Base-by-base conservation (phyloP, 306 rosid genomes). In the Morella rubra region DNA sequence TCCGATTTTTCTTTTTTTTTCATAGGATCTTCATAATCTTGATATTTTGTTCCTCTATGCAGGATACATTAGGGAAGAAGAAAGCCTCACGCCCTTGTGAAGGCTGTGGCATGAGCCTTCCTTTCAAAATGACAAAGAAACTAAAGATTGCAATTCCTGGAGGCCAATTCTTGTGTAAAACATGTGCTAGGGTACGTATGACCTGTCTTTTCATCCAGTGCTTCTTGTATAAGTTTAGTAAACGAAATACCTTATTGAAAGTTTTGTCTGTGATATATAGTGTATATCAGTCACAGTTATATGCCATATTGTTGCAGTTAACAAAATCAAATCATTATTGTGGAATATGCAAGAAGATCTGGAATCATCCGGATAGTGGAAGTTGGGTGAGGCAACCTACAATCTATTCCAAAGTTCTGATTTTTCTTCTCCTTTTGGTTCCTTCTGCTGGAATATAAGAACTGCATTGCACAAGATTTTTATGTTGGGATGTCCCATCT, bases 311-410 rank as follows among this genome's bases (percentile, higher is more conserved):
- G n/a, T 76, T 83, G 84, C 93, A 96, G 99, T 76, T 93, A 75
- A 85, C 87, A 37, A 96, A 91, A 86, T 89, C 93, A 56, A 95
- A 96, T 66, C 98, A 96, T 85, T 79, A 83, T 83, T 96, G 99
- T 75, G 99, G 99, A 89, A 93, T 96, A 84, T 96, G 99, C 91
- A 91, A 91, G 85, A 96, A 89, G 84, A 87, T 91, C 76, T 92
- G 87, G 94, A 91, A 91, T 84, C 96, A 92, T 84, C 87, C 96
- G 1, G 99, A 96, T 59, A 93, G 97, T 87, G 98, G 98, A 81
- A 91, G 96, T 80, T 96, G 99, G 99, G 99, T 96, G 82, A 89
- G 99, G 80, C 77, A 81, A 76, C 79, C 77, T 58, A 68, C 54
- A 46, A 22, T 72, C 70, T 42, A 41, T 76, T 72, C 76, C 67